phyloP scores from a whole-genome alignment of 108 stramenopile genomes.

The Pseudonitzschia delicatissima region DNA sequence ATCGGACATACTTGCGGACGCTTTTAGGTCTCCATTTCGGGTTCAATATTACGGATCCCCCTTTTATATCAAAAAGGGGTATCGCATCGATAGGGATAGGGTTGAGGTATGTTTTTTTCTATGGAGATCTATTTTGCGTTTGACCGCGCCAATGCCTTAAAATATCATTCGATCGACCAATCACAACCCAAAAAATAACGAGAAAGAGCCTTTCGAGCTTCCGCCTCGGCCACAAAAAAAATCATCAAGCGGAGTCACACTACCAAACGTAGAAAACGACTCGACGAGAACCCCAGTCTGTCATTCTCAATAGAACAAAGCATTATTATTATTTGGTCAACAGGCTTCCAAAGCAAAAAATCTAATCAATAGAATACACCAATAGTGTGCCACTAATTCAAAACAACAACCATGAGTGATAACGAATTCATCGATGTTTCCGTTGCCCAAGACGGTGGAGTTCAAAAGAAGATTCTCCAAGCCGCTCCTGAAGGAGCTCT shows the following conservation, averaged over 20 bases:
- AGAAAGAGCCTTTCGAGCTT: no score
- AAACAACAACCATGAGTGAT: slow-evolving; percentile 7
- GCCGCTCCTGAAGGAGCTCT: slow-evolving; percentile 67
- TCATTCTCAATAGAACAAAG: not conserved
- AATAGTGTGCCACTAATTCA: not conserved
- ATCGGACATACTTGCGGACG: no score
- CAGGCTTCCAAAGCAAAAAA: not conserved
- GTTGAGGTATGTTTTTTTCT: not conserved
- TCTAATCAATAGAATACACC: not conserved
- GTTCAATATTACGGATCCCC: no score
- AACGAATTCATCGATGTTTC: slow-evolving; percentile 71
- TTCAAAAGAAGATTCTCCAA: slow-evolving; percentile 78
- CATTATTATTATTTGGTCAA: not conserved
- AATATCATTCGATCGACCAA: not conserved
- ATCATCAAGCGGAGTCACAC: not conserved
- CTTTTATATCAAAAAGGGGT: no score
- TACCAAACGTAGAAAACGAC: not conserved
- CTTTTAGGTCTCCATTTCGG: no score
- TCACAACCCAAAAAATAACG: not conserved
- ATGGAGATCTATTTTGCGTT: not conserved
- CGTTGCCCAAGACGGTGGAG: slow-evolving; percentile 82
- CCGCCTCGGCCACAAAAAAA: not conserved
- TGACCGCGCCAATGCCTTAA: no score
- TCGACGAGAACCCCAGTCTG: no score
- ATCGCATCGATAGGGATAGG: no score